Evolutionary conservation across 768 basidiomycete species (phyloP).

Genomic region (Russula earlei): DNA sequence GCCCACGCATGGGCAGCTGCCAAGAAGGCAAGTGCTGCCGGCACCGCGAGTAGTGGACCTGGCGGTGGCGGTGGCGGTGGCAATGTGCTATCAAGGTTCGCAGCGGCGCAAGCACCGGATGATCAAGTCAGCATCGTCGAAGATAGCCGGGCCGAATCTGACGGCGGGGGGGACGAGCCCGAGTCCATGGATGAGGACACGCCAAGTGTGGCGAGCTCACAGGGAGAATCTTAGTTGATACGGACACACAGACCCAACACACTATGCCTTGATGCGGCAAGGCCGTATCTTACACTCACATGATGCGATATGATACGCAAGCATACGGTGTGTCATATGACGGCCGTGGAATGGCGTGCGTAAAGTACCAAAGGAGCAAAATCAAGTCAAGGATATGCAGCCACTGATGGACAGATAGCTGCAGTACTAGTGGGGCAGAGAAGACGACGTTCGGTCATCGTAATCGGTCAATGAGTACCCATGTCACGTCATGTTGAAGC

Average conservation of each 20-base stretch:
- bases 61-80: slow-evolving; percentile 9
- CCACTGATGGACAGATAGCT: neutral
- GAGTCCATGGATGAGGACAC: slow-evolving; percentile 27
- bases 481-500: neutral
- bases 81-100: slow-evolving; percentile 39
- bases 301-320: neutral
- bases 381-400: neutral
- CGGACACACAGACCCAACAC: neutral
- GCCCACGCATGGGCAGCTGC: slow-evolving; percentile 79
- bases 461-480: neutral
- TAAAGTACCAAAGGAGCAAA: neutral
- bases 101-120: slow-evolving; percentile 28
- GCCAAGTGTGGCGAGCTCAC: slow-evolving; percentile 45
- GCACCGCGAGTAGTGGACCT: neutral
- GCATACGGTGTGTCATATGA: neutral
- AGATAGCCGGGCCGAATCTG: slow-evolving; percentile 8
- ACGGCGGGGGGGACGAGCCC: slow-evolving; percentile 20
- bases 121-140: slow-evolving; percentile 16
- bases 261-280: neutral
- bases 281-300: neutral
- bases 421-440: neutral
- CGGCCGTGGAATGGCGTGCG: neutral
- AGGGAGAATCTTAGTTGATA: slow-evolving; percentile 26
- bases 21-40: slow-evolving; percentile 30
- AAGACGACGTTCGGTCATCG: neutral